Evolutionary conservation across 148 eudicot species (phyloP), one percentile per base, ranked within the genome.

Genomic region (Diospyros lotus): DNA sequence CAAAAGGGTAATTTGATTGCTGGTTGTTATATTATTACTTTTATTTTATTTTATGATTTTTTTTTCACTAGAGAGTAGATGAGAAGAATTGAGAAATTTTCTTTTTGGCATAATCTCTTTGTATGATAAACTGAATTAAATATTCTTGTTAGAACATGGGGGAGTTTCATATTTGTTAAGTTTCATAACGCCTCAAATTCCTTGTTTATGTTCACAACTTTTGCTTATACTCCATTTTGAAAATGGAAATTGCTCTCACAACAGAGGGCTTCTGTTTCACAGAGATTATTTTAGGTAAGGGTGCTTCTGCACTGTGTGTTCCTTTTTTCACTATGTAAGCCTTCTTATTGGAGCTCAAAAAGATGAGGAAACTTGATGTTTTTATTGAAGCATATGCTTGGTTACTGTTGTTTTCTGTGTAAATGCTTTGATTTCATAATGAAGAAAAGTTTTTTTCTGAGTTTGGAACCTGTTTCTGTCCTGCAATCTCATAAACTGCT

Each of bases 401-500:
- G 50, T 70, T 70, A 70, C 48, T 44, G 59, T 18, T 4, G 40
- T 44, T 17, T 48, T 45, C 3, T 45, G 17, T 56, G 6, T 38
- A 17, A 56, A 18, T 38, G 42, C 4, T n/a, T 18, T 55, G 38
- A 40, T 55, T 39, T 28, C 46, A 54, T 54, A 28, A 28, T 28
- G 28, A 28, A 28, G 1, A 8, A 70, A 15, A 39, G 4, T 54
- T 55, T 55, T 9, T 12, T 15, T 53, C 7, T 63, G 9, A 50
- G 40, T 51, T 42, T 52, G 38, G 10, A 5, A 5, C 11, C 4
- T 63, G 60, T 52, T 50, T 38, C 17, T 15, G 38, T 40, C 39
- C 9, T 1, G 13, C 42, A 43, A 72, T 73, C 66, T 56, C 64
- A 15, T 15, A 44, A 64, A 64, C 56, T 74, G 67, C 58, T 79